These are phyloP conservation scores for Ceratocystis destructans DNA, from an alignment of 2,329 filamentous ascomycete species.

Conservation along the genomic window DNA sequence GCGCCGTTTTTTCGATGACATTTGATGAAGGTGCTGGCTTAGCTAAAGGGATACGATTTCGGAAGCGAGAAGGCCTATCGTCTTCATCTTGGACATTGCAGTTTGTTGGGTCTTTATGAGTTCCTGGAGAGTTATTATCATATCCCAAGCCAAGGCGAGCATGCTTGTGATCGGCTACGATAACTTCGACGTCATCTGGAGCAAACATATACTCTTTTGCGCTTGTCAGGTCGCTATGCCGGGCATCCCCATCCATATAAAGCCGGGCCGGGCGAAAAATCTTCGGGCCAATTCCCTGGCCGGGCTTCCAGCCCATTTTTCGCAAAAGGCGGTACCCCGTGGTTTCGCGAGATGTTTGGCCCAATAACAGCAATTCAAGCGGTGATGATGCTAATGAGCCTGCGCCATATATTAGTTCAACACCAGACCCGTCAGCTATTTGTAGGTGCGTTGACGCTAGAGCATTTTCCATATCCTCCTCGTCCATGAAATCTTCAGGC, in stretches of 20 bases:
- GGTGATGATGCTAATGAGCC: constrained; percentile 45
- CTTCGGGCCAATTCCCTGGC: constrained; percentile 84
- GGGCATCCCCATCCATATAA: constrained; percentile 25
- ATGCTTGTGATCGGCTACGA: constrained; percentile 48
- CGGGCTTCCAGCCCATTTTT: constrained; percentile 91
- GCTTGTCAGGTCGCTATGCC: background rate
- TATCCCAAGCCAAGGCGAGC: constrained; percentile 57
- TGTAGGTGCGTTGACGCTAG: constrained; percentile 64
- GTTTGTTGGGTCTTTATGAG: background rate
- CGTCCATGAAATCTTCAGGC: constrained; percentile 93
- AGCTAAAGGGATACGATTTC: constrained; percentile 29
- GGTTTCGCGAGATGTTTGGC: constrained; percentile 62
- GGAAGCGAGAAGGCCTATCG: constrained; percentile 33
- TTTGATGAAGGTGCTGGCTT: background rate
- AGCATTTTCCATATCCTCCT: constrained; percentile 80
- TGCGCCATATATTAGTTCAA: background rate
- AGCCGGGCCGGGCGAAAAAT: constrained; percentile 60
- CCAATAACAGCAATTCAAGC: constrained; percentile 47
- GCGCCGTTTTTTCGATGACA: constrained; percentile 29
- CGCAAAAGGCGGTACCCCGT: constrained; percentile 76
- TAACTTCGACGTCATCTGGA: constrained; percentile 60
- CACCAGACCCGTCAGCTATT: constrained; percentile 41
- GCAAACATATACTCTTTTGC: constrained; percentile 55
- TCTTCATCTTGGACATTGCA: background rate
- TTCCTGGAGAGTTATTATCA: background rate